Base-by-base conservation (phyloP, 2,329 filamentous ascomycete genomes). In the Ilyonectria sp. region DNA sequence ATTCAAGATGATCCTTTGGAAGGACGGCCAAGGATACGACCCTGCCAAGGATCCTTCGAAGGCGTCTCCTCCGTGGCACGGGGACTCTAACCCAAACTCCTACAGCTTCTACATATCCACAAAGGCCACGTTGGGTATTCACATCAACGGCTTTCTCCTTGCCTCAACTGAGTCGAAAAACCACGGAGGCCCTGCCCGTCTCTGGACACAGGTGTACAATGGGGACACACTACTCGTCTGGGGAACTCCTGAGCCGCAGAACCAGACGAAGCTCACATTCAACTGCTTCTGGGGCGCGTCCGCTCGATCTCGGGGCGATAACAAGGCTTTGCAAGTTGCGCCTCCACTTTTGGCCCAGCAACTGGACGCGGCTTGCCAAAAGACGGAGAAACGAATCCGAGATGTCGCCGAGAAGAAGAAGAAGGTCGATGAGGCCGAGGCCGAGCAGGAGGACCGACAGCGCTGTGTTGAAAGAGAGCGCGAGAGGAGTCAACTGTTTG, bases 221-320 rank as follows among this genome's bases (percentile, higher is more conserved):
- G 94, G 93, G 1, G 95, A 98, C 77, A 85, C 90, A 26, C 87
- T 98, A 54, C 89, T 90, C 2, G 88, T 97, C 7, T 97, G 91
- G 86, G 84, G 89, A 49, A 80, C 83, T 13, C 78, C 81, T 6
- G 80, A 83, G 49, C 74, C 75, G 52, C 78, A 76, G 40, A 80
- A 75, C 56, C 79, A 84, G 63, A 86, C 82, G 4, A 85, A 82
- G 63, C 78, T 90, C 10, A 74, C 78, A 10, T 90, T 90, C 72
- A 82, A 82, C 46, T 90, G 88, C 77, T 82, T 80, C 60, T 90
- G 88, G 85, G 87, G 87, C 59, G 87, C 85, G 15, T 89, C 89
- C 6, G 82, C 86, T 6, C 76, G 73, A 50, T 70, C 79, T 2
- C 82, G 86, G 15, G 77, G 55, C 71, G 77, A 72, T 31, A 55